Evolutionary conservation across 208 protist species (phyloP), one percentile per base, ranked within the genome.

Genomic region (Trypanosoma vivax): DNA sequence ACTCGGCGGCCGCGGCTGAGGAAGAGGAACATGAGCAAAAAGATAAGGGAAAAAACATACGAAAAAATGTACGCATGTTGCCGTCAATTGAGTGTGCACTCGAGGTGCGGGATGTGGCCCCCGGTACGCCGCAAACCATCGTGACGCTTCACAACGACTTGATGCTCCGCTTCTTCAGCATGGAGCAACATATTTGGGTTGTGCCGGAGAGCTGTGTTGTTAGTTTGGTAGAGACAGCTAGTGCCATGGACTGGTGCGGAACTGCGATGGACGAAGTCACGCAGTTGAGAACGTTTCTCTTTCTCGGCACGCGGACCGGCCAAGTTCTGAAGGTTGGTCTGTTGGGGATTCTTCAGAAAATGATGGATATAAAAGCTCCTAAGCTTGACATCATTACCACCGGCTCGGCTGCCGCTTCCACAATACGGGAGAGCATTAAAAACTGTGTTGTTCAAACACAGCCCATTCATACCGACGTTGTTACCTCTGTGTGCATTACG

Each of bases 121-220:
- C 60, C 0, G 57, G 60, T 37, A 58, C 83, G 47, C 70, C 77
- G n/a, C 60, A 60, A 33, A 60, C 78, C 10, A 60, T 79, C 2
- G 47, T 83, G 4, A 77, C 73, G 5, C 63, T 71, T 43, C 56
- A 74, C 59, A 81, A 54, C 50, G 82, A 90, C 61, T 61, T 90
- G 34, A 56, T 83, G 9, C 53, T 90, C 6, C 82, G 82, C 25
- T 47, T 90, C 18, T 90, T 81, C 60, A 55, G 59, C 38, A 79
- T 70, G 49, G 65, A 70, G 30, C 63, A 61, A 35, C 75, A 76
- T 19, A 43, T 85, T 45, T 74, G 76, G 70, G 69, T 75, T 31
- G 16, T 84, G 48, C 82, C 82, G 0, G 82, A 90, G 53, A 64
- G 71, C 23, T 57, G 65, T 11, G 48, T 70, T 19, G 29, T 90